Evolutionary conservation across 768 basidiomycete genomes (phyloP).

Genomic region (Lactarius hengduanensis): DNA sequence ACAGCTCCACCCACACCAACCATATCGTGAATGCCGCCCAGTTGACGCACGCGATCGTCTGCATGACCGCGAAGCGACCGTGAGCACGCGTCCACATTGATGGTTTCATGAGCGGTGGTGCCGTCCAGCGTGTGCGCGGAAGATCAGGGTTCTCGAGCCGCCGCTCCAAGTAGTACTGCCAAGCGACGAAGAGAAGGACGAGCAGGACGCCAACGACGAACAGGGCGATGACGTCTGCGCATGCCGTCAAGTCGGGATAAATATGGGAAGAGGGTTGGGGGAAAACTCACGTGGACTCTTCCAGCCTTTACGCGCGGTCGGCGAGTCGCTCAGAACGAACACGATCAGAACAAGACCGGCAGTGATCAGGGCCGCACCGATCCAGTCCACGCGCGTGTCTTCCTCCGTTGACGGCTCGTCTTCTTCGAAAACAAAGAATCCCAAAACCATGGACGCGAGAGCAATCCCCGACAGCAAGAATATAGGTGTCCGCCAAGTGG

Average conservation of each 20-base stretch:
- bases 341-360: conserved; percentile 65
- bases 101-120: conserved; percentile 65
- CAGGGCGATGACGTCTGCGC: conserved; percentile 68
- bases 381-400: conserved; percentile 64
- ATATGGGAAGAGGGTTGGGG: background rate
- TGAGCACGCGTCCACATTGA: conserved; percentile 61
- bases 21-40: conserved; percentile 59
- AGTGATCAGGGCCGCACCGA: conserved; percentile 67
- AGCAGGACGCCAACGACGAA: conserved; percentile 61
- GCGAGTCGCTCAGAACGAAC: conserved; percentile 71
- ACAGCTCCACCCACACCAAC: conserved; percentile 61
- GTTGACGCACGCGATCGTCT: conserved; percentile 58
- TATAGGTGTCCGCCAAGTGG: conserved; percentile 67
- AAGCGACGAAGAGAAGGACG: conserved; percentile 54
- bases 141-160: conserved; percentile 26
- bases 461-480: conserved; percentile 61
- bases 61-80: conserved; percentile 61
- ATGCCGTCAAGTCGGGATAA: conserved; percentile 26
- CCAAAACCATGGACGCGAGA: conserved; percentile 50
- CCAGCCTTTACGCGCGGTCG: conserved; percentile 60
- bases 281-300: conserved; percentile 49
- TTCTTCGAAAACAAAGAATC: conserved; percentile 54
- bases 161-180: conserved; percentile 63
- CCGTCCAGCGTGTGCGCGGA: conserved; percentile 35
- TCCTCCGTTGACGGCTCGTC: conserved; percentile 43